phyloP scores from a whole-genome alignment of 1,139 yeast species.

The Hyphopichia khmerensis region DNA sequence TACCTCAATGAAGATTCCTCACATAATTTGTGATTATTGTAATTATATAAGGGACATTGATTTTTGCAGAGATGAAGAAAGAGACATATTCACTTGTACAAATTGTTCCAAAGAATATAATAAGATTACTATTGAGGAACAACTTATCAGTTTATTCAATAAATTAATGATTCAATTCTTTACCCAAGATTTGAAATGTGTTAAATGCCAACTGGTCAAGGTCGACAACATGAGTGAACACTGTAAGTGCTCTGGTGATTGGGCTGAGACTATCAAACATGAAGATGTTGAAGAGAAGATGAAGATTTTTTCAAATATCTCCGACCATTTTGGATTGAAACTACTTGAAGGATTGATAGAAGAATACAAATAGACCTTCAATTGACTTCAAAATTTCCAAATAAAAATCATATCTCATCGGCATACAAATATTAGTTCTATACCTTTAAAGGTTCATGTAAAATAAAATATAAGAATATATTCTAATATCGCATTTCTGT shows the following conservation, averaged over 20 bases:
- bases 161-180: constrained; percentile 59
- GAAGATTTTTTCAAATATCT: constrained; percentile 55
- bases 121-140: constrained; percentile 74
- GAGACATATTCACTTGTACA: constrained; percentile 62
- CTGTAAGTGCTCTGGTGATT: constrained; percentile 86
- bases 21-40: constrained; percentile 79
- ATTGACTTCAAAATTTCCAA: too few species aligned
- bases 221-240: constrained; percentile 69
- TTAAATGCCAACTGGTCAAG: constrained; percentile 68
- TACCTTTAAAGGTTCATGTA: too few species aligned
- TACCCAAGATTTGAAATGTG: constrained; percentile 79
- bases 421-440: too few species aligned
- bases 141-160: constrained; percentile 63
- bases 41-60: constrained; percentile 74
- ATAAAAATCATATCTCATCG: too few species aligned
- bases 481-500: too few species aligned
- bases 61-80: constrained; percentile 65
- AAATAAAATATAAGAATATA: too few species aligned
- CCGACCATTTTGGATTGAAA: constrained; percentile 59
- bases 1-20: constrained; percentile 62
- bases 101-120: constrained; percentile 67
- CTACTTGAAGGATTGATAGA: constrained; percentile 51
- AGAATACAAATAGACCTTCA: constrained; percentile 19
- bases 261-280: constrained; percentile 61
- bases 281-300: constrained; percentile 45